These are phyloP conservation scores for Lentinula aciculospora DNA, from an alignment of 768 basidiomycete species.

Conservation along the genomic window DNA sequence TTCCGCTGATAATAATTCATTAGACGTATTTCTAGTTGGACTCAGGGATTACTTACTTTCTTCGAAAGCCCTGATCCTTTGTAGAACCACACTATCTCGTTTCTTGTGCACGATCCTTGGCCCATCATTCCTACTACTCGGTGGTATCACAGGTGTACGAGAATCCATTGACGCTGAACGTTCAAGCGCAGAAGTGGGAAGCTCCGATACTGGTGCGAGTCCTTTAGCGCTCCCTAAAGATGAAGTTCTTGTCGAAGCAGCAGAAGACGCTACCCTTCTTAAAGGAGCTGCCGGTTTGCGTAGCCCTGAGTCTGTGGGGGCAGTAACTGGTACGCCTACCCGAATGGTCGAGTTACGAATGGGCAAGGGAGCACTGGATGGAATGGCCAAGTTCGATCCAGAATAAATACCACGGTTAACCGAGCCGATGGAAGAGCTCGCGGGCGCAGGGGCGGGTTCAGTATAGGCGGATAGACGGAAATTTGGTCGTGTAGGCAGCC, in stretches of 20 bases:
- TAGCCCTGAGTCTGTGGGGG: background rate
- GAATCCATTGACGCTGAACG: slow-evolving; percentile 9
- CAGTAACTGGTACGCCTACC: background rate
- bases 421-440: background rate
- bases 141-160: background rate
- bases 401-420: slow-evolving; percentile 2
- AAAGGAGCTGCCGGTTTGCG: background rate
- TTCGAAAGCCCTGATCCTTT: slow-evolving; percentile 27
- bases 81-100: slow-evolving; percentile 32
- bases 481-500: slow-evolving; percentile 7
- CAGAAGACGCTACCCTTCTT: background rate
- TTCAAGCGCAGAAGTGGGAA: background rate
- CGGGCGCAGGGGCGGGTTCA: background rate
- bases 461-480: background rate
- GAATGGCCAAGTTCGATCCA: background rate
- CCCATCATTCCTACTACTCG: background rate
- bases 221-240: background rate
- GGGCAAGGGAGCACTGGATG: background rate
- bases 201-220: slow-evolving; percentile 1
- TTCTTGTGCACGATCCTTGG: slow-evolving; percentile 13
- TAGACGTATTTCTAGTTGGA: background rate
- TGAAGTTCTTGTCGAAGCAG: background rate
- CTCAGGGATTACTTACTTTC: slow-evolving; percentile 8
- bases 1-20: background rate
- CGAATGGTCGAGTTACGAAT: background rate